Base-by-base conservation (phyloP, 352 stramenopile species). In the Globisporangium rhizosaccharum region DNA sequence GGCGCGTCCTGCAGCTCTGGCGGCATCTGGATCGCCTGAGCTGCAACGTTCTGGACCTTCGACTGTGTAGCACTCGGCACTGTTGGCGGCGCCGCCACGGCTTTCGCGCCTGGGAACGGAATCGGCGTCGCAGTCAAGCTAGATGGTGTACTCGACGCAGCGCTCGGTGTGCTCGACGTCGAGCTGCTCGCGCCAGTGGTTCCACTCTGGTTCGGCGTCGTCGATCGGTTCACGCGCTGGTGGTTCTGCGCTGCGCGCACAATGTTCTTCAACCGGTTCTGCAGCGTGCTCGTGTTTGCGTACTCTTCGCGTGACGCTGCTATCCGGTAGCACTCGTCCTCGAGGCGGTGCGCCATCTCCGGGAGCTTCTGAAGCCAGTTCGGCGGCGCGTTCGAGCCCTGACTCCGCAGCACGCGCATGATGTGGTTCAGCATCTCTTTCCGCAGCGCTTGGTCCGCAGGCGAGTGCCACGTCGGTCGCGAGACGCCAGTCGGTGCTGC, bases 361-460 rank as follows among this genome's bases (percentile, higher is more conserved):
- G 96, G 96, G 20, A 99, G 77, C 65, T 98, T 98, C 59, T 98
- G 90, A 47, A 99, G 72, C 96, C 96, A 99, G 66, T 98, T 97
- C 26, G 92, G 75, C 4, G 94, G 90, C 6, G 96, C 94, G 73
- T 99, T 98, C 33, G 96, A 95, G 39, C 96, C 92, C 53, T 98
- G 89, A 53, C 96, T 94, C 62, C 98, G 87, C 41, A 99, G 79
- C 23, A 99, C 83, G 17, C 94, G 86, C 65, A 98, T 96, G 63
- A 97, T 98, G 41, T 94, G 81, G 63, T 85, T 88, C 50, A 93
- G 66, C 82, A 96, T 93, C 63, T 94, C 82, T 58, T 88, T 86
- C 15, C 83, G 73, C 44, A 93, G 64, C 30, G 79, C 70, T n/a
- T 91, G 72, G 41, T 93, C 84, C 5, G 81, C 82, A 36, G 72